phyloP scores from a whole-genome alignment of 148 eudicot genomes.

The Spergularia marina region DNA sequence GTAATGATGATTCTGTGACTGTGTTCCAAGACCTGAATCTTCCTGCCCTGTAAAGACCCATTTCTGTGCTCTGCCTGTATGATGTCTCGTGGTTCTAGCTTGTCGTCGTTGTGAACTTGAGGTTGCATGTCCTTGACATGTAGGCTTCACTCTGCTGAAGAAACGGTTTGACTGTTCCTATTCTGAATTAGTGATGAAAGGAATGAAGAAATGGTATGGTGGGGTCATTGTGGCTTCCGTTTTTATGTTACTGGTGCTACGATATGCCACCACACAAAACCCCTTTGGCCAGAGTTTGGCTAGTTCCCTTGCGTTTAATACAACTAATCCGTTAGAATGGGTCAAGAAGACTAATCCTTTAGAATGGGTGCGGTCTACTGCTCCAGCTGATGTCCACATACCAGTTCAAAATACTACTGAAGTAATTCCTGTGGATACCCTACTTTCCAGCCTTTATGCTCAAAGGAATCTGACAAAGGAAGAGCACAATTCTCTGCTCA shows the following conservation, averaged over 20 bases:
- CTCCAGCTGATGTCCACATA: constrained; percentile 48
- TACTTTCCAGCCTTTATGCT: constrained; percentile 50
- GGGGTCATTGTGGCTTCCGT: constrained; percentile 53
- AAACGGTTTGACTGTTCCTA: constrained; percentile 12
- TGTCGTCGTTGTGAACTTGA: neutral
- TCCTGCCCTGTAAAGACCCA: constrained; percentile 3
- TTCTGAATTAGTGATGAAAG: constrained; percentile 30
- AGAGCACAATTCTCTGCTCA: constrained; percentile 60
- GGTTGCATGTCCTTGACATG: constrained; percentile 5
- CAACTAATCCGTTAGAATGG: constrained; percentile 79
- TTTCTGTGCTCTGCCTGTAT: constrained; percentile 10
- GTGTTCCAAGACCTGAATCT: neutral
- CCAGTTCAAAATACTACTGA: constrained; percentile 38
- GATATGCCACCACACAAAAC: constrained; percentile 46
- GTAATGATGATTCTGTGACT: constrained; percentile 6
- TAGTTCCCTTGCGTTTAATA: constrained; percentile 34
- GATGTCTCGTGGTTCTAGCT: constrained; percentile 13
- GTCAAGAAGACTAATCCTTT: constrained; percentile 68
- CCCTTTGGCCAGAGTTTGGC: constrained; percentile 50
- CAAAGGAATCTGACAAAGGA: constrained; percentile 62
- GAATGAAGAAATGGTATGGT: constrained; percentile 84
- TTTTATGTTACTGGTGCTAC: constrained; percentile 60
- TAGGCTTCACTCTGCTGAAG: constrained; percentile 8
- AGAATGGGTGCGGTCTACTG: constrained; percentile 66
- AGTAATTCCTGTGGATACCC: constrained; percentile 52